Evolutionary conservation across 345 rosid genomes (phyloP).

Genomic region (Salix caprea): DNA sequence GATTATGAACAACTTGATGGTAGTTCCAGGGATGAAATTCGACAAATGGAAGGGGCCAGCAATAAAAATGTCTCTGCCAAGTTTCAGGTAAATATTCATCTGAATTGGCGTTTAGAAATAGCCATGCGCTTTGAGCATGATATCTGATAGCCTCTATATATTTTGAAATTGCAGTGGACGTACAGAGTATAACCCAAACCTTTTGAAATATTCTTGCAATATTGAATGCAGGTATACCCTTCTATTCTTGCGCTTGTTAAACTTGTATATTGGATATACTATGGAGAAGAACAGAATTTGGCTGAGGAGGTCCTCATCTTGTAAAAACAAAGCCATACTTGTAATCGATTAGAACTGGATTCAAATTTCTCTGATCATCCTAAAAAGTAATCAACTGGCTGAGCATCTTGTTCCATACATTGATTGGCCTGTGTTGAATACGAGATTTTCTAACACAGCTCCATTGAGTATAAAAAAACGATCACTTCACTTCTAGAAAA

Average conservation of each 20-base stretch:
- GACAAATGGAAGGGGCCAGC: slow-evolving; percentile 60
- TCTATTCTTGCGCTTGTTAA: neutral
- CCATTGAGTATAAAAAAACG: neutral
- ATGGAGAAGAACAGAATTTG: neutral
- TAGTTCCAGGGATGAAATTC: slow-evolving; percentile 36
- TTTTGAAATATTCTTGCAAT: slow-evolving; percentile 78
- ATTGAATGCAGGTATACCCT: slow-evolving; percentile 68
- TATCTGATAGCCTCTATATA: neutral
- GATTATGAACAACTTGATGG: slow-evolving; percentile 14
- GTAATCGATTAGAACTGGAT: neutral
- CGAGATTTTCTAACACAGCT: no score
- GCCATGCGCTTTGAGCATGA: neutral
- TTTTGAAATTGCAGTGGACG: slow-evolving; percentile 59
- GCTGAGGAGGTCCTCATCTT: neutral
- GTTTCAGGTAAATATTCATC: slow-evolving; percentile 61
- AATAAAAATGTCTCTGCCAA: slow-evolving; percentile 77
- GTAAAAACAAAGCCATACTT: neutral
- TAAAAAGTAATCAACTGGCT: neutral
- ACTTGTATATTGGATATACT: neutral
- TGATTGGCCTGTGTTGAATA: neutral
- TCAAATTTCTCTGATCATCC: neutral
- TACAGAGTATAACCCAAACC: slow-evolving; percentile 56
- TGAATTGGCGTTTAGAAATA: neutral
- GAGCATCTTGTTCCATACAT: neutral
- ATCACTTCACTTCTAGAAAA: neutral